Evolutionary conservation across 208 protist genomes (phyloP), one percentile per base, ranked within the genome.

Genomic region (Leishmania lainsoni): DNA sequence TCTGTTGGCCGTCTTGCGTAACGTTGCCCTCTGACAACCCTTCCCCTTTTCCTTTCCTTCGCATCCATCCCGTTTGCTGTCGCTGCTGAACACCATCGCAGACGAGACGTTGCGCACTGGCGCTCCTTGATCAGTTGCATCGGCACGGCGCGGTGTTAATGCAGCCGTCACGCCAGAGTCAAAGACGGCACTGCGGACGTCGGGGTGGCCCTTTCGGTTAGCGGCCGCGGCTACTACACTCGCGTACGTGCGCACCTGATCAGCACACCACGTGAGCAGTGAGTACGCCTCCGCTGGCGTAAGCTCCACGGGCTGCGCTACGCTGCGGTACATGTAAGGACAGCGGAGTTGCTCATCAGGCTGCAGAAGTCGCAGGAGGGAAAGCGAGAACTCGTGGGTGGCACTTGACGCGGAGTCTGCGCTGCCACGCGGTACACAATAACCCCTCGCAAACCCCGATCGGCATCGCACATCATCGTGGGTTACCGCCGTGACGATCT

Each of bases 221-320:
- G 69, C 69, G 26, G 69, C 69, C 45, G 69, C 69, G 45, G 69
- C 39, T 1, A 79, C 76, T 4, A 63, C 76, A 14, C 20, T 26
- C 16, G 76, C 76, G 4, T 71, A 71, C 35, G n/a, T 10, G 48
- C 76, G 35, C 26, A 79, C 45, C 59, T 79, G 76, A 65, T 65
- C 56, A 1, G 76, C 76, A 72, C 76, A 79, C 76, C 76, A 79
- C 63, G 39, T 52, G n/a, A 79, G 42, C 10, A 79, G 63, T 48
- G 76, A 61, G 48, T 61, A 58, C 20, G 26, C 48, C 76, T 79
- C 76, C 20, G 48, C 63, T 32, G 76, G 63, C 12, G 76, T 35
- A 29, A 79, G 76, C 45, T 72, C 63, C 29, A 79, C n/a, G 9
- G 76, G 76, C 63, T 79, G 76, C 48, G 76, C 76, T 39, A 79